Conservation (phyloP, 23 red algal genomes). For the Agarophyton chilense region DNA sequence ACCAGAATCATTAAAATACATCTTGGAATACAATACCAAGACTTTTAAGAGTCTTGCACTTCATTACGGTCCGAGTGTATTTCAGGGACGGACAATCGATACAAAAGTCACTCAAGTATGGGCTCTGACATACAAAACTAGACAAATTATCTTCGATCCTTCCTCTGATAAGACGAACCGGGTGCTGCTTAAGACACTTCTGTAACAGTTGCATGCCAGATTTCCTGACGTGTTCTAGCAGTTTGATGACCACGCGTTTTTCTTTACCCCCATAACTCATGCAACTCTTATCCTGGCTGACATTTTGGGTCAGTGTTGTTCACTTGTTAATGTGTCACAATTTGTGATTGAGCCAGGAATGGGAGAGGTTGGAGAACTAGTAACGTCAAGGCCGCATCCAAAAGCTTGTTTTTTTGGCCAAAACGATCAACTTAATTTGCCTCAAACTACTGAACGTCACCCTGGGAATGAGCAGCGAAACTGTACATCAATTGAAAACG, state of each 20-base stretch:
- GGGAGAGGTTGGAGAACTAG: background rate
- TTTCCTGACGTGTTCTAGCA: background rate
- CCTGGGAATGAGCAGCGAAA: background rate
- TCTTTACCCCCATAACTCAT: background rate
- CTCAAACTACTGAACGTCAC: background rate
- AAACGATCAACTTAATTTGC: background rate
- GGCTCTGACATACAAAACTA: background rate
- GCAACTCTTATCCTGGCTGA: background rate
- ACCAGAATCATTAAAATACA: background rate
- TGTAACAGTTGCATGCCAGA: background rate
- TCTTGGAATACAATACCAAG: background rate
- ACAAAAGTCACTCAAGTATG: background rate
- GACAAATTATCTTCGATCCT: background rate
- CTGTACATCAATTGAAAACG: background rate
- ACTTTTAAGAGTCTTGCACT: background rate
- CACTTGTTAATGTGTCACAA: background rate
- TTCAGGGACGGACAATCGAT: background rate
- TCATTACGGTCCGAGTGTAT: background rate
- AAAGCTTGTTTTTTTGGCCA: background rate
- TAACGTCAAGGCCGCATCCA: background rate
- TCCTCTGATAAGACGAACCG: background rate
- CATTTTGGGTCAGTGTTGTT: background rate
- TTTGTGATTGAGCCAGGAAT: background rate
- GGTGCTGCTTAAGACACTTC: background rate
- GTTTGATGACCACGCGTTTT: background rate